Conservation (phyloP, 148 eudicot species). For the Rhododendron griersonianum region DNA sequence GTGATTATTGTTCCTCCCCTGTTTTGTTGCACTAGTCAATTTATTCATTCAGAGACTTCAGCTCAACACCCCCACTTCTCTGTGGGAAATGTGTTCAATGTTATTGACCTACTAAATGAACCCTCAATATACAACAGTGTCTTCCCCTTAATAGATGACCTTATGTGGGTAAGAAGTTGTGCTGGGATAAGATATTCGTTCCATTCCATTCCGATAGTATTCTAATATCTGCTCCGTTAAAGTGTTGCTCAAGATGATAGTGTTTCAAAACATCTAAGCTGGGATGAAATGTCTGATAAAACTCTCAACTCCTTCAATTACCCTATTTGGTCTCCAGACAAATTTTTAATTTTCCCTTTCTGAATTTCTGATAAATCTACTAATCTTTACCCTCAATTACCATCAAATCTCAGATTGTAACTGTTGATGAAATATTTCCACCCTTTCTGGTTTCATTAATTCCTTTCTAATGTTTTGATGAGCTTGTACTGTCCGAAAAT, state of each 20-base stretch:
- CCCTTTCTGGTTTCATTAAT: neutral
- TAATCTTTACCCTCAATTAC: neutral
- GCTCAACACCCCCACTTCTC: neutral
- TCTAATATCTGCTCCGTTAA: neutral
- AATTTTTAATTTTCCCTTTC: neutral
- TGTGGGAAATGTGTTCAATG: neutral
- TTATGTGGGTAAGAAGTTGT: neutral
- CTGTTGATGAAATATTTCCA: neutral
- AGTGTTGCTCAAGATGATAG: neutral
- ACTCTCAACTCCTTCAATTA: neutral
- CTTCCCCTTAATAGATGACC: neutral
- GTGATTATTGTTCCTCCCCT: neutral
- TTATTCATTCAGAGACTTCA: neutral
- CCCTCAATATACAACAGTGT: neutral
- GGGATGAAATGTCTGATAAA: neutral
- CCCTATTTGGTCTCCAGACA: neutral
- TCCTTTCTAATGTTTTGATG: neutral
- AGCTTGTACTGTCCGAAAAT: neutral
- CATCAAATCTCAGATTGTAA: neutral
- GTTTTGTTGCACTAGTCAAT: too few species aligned
- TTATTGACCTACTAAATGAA: neutral
- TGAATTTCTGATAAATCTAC: neutral
- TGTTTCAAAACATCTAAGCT: neutral
- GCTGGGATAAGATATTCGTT: neutral
- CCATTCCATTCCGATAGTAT: neutral